Conservation (phyloP, 2,329 filamentous ascomycete species). For the Exophiala xenobiotica region DNA sequence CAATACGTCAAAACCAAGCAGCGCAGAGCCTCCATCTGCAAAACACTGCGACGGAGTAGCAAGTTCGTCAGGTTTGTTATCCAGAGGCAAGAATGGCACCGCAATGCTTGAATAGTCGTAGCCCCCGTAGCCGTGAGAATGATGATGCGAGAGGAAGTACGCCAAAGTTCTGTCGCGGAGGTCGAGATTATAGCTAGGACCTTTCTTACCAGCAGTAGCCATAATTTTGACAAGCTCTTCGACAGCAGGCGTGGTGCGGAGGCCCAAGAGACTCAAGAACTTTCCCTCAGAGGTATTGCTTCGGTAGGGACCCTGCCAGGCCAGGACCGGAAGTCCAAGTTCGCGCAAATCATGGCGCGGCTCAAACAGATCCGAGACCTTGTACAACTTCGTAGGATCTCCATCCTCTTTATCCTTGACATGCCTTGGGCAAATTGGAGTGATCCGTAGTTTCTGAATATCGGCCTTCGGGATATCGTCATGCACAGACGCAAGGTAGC, state of each 20-base stretch:
- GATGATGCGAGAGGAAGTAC: conserved; percentile 80
- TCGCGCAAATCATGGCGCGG: conserved; percentile 69
- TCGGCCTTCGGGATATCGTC: conserved; percentile 84
- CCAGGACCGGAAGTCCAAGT: conserved; percentile 71
- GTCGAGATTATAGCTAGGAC: conserved; percentile 38
- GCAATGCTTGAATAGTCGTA: conserved; percentile 59
- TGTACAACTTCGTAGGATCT: conserved; percentile 58
- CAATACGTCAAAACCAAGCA: conserved; percentile 80
- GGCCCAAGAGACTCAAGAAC: conserved; percentile 71
- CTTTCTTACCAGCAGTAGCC: conserved; percentile 57
- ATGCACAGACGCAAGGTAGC: conserved; percentile 85
- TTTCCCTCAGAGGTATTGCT: conserved; percentile 67
- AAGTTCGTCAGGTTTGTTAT: conserved; percentile 59
- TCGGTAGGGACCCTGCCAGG: conserved; percentile 75
- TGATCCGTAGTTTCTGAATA: conserved; percentile 72
- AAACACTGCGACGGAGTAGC: conserved; percentile 77
- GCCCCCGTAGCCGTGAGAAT: conserved; percentile 69
- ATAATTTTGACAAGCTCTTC: conserved; percentile 77
- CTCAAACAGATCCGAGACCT: conserved; percentile 76
- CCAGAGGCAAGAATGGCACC: conserved; percentile 69
- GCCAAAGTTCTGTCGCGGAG: conserved; percentile 69
- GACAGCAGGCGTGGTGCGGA: conserved; percentile 69
- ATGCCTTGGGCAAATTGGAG: conserved; percentile 80
- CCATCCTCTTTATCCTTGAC: conserved; percentile 53
- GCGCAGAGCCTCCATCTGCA: conserved; percentile 70